Evolutionary conservation across 345 rosid species (phyloP), one percentile per base, ranked within the genome.

Genomic region (Rhizophora apiculata): DNA sequence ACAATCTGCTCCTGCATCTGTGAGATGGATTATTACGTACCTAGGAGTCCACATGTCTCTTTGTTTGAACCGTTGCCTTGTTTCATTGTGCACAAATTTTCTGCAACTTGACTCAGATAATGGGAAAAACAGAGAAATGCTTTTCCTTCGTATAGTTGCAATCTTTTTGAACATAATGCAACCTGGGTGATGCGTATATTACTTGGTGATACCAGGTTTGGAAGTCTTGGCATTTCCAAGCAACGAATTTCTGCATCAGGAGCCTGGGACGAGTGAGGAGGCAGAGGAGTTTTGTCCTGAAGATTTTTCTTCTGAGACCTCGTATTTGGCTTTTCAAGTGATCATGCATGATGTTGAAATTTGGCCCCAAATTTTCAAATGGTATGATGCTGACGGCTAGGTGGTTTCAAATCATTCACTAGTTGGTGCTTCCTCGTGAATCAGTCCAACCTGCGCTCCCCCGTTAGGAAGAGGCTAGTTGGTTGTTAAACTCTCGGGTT

Each of bases 141-240:
- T 31, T 31, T 51, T 51, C 4, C n/a, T 21, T 18, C 6, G 55
- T 51, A 4, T 19, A 20, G 55, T 51, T n/a, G 19, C n/a, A 1
- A 16, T 51, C 5, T 31, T 31, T 31, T 31, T 31, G 37, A 34
- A 34, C 9, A 34, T 8, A 34, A 6, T 6, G 56, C 8, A 19
- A n/a, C 20, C 16, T 53, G 24, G 16, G 56, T 22, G 37, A 20
- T 53, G 2, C 56, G 22, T 53, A 22, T 53, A 56, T 71, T 59
- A 52, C 65, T 52, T 20, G 66, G 26, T 73, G 58, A 62, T 70
- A 67, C 62, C 81, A 92, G 93, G 91, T 68, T 80, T 93, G 48
- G 98, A 89, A 84, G 72, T 93, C 67, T 79, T 93, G 81, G 98
- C 97, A 72, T 93, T 87, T 74, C 98, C 98, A 1, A 90, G 98